Conservation (phyloP, 2,329 filamentous ascomycete species). For the Graphiopsis chlorocephala region DNA sequence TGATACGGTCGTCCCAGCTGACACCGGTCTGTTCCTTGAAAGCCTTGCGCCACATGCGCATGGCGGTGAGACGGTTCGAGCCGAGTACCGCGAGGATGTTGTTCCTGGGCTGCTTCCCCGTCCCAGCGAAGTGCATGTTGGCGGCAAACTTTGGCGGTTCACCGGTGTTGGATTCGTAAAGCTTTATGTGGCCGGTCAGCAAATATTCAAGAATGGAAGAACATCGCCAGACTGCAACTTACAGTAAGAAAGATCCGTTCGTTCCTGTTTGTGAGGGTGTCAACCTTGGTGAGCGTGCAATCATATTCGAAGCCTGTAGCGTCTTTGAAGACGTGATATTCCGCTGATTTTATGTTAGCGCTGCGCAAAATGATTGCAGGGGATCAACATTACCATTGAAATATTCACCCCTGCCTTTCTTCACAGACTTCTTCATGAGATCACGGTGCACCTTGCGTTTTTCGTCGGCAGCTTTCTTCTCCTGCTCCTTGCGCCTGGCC, state of each 20-base stretch:
- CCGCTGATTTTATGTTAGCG: constrained; percentile 40
- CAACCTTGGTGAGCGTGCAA: constrained; percentile 57
- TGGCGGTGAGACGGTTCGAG: constrained; percentile 35
- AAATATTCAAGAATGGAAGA: constrained; percentile 2
- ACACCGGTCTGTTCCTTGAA: constrained; percentile 42
- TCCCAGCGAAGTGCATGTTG: constrained; percentile 38
- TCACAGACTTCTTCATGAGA: constrained; percentile 25
- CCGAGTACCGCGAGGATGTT: constrained; percentile 33
- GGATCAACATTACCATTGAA: constrained; percentile 34
- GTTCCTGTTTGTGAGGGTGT: constrained; percentile 47
- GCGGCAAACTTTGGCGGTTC: constrained; percentile 61
- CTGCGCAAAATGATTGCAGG: neutral
- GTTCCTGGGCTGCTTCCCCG: constrained; percentile 17
- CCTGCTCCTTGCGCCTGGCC: constrained; percentile 16
- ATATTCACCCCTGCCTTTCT: constrained; percentile 28
- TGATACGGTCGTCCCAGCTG: constrained; percentile 42
- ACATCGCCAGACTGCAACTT: constrained; percentile 31
- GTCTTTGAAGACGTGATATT: constrained; percentile 67
- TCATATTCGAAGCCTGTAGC: constrained; percentile 61
- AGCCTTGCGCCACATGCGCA: constrained; percentile 36
- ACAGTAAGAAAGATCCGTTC: constrained; percentile 62
- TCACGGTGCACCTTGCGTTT: constrained; percentile 29
- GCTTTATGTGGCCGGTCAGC: constrained; percentile 41
- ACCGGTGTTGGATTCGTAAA: constrained; percentile 62
- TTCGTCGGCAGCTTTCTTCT: constrained; percentile 19